These are phyloP conservation scores for Rhododendron williamsianum DNA, from an alignment of 148 eudicot species.

Conservation along the genomic window DNA sequence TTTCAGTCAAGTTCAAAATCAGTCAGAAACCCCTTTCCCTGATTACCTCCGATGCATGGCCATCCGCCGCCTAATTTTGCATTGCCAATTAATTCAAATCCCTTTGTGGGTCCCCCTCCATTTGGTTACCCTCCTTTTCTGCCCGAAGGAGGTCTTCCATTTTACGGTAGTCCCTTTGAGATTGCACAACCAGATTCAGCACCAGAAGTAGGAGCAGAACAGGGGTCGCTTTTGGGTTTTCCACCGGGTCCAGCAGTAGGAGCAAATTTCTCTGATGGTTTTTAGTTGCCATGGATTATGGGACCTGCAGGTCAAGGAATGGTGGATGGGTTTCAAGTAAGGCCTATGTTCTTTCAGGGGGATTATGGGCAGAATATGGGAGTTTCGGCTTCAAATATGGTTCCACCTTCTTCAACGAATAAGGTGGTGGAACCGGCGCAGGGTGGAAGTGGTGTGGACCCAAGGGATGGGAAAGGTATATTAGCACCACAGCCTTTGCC, in stretches of 20 bases:
- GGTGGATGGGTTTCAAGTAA: conserved; percentile 31
- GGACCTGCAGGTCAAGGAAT: conserved; percentile 41
- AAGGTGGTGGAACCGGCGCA: conserved; percentile 19
- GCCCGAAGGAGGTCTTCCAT: conserved; percentile 55
- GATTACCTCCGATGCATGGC: conserved; percentile 29
- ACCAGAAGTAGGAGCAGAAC: conserved; percentile 45
- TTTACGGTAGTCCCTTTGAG: conserved; percentile 41
- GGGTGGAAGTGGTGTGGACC: conserved; percentile 17
- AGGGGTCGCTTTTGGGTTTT: conserved; percentile 50
- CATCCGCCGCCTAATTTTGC: conserved; percentile 40
- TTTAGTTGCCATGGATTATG: conserved; percentile 54
- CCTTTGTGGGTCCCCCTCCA: conserved; percentile 39
- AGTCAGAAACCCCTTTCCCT: conserved; percentile 26
- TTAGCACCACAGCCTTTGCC: conserved; percentile 39
- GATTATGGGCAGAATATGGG: conserved; percentile 29
- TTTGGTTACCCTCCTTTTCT: conserved; percentile 55
- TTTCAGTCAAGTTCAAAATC: conserved; percentile 36
- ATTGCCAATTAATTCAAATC: conserved; percentile 39
- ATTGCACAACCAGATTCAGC: conserved; percentile 45
- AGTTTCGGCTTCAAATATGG: conserved; percentile 18
- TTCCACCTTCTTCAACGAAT: conserved; percentile 12
- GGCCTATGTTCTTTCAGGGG: conserved; percentile 27
- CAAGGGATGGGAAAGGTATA: conserved; percentile 30
- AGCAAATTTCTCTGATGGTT: conserved; percentile 33
- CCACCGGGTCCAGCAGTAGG: conserved; percentile 24